phyloP scores from a whole-genome alignment of 495 filamentous ascomycete genomes.

The Hypoxylon rickii region DNA sequence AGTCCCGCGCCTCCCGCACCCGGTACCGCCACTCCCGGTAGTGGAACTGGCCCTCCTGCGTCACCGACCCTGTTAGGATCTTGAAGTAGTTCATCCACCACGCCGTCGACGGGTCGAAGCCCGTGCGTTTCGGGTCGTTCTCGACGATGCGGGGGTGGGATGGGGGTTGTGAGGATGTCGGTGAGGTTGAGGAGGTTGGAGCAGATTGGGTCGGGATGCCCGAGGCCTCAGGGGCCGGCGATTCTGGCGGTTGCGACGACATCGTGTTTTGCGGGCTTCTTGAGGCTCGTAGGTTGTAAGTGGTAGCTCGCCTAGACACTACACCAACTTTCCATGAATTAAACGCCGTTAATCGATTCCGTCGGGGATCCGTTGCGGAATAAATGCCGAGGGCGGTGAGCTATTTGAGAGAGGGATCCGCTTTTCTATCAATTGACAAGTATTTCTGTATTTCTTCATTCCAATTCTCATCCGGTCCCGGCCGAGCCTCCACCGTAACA shows the following conservation, averaged over 20 bases:
- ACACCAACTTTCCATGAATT: too few species aligned
- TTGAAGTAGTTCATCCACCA: constrained; percentile 82
- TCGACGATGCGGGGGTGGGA: constrained; percentile 37
- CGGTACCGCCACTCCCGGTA: constrained; percentile 72
- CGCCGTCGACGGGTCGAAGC: constrained; percentile 64
- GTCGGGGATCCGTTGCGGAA: constrained; percentile 26
- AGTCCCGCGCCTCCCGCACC: constrained; percentile 70
- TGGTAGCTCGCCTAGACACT: too few species aligned
- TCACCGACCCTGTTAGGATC: constrained; percentile 72
- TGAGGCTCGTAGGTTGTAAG: too few species aligned
- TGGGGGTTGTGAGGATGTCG: constrained; percentile 15
- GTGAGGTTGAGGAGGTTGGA: background rate
- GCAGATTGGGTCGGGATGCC: background rate
- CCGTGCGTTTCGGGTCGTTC: constrained; percentile 57
- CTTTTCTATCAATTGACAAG: background rate
- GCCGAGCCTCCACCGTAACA: constrained; percentile 12
- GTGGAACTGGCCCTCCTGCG: constrained; percentile 65
- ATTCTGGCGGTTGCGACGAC: constrained; percentile 28
- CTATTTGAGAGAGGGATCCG: too few species aligned
- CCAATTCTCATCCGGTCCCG: constrained; percentile 13
- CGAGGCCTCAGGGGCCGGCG: constrained; percentile 6
- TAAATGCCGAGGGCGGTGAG: background rate
- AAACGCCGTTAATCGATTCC: too few species aligned
- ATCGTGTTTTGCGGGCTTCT: constrained; percentile 24
- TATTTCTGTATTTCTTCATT: constrained; percentile 4